Evolutionary conservation across 257 asterid genomes (phyloP).

Genomic region (Primulina tabacum): DNA sequence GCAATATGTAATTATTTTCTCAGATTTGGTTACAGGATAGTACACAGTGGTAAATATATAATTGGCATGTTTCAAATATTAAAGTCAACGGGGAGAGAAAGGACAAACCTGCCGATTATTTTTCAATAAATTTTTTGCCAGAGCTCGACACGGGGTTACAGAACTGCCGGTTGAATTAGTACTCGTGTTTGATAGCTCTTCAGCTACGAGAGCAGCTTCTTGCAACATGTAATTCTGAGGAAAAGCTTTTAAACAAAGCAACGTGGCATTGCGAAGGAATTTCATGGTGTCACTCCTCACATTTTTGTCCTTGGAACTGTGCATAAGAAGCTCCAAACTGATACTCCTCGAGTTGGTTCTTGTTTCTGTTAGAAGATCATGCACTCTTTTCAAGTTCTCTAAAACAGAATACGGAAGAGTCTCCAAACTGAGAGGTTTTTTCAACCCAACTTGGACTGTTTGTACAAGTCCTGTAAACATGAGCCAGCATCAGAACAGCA

Average conservation of each 20-base stretch:
- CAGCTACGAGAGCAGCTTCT: slow-evolving; percentile 92
- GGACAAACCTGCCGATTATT: slow-evolving; percentile 76
- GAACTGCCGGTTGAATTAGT: slow-evolving; percentile 48
- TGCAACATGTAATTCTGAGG: slow-evolving; percentile 80
- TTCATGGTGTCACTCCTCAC: slow-evolving; percentile 70
- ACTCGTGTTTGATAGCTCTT: slow-evolving; percentile 76
- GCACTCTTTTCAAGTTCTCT: slow-evolving; percentile 57
- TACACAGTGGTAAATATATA: slow-evolving; percentile 3
- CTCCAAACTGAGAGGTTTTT: slow-evolving; percentile 64
- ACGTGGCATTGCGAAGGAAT: slow-evolving; percentile 76
- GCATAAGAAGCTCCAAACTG: slow-evolving; percentile 55
- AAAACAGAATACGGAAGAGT: slow-evolving; percentile 53
- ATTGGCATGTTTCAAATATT: slow-evolving; percentile 12
- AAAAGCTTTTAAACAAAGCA: slow-evolving; percentile 69
- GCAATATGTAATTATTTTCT: neutral
- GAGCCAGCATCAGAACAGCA: slow-evolving; percentile 12
- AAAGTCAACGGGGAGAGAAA: slow-evolving; percentile 13
- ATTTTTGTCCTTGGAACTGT: slow-evolving; percentile 50
- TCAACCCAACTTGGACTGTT: slow-evolving; percentile 84
- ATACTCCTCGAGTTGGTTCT: slow-evolving; percentile 31
- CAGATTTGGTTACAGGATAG: slow-evolving; percentile 1
- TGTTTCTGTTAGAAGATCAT: slow-evolving; percentile 36
- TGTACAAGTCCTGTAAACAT: slow-evolving; percentile 70
- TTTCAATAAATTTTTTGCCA: slow-evolving; percentile 81
- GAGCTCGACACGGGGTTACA: slow-evolving; percentile 80